These are phyloP conservation scores for Thyridium curvatum DNA, from an alignment of 2,329 filamentous ascomycete genomes.

Conservation along the genomic window DNA sequence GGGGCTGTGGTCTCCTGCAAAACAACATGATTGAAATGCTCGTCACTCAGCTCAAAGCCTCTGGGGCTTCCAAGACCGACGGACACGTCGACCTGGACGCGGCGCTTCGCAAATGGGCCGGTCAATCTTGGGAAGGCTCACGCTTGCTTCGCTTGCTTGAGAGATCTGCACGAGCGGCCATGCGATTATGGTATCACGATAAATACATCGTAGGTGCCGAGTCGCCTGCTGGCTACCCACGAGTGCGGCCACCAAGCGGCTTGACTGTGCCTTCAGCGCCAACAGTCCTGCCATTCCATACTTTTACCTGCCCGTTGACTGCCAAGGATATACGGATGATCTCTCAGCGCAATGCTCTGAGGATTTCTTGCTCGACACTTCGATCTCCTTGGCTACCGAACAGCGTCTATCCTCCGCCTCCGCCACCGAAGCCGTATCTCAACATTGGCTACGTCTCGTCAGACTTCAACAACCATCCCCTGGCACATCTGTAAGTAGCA, in stretches of 20 bases:
- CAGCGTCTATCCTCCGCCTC: slow-evolving; percentile 77
- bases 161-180: slow-evolving; percentile 69
- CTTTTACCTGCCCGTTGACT: slow-evolving; percentile 89
- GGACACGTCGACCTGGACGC: slow-evolving; percentile 25
- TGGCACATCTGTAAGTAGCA: slow-evolving; percentile 71
- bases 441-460: slow-evolving; percentile 95
- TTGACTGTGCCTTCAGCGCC: slow-evolving; percentile 81
- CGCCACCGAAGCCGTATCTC: slow-evolving; percentile 74
- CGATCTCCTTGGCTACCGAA: slow-evolving; percentile 78
- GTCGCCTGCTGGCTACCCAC: slow-evolving; percentile 54
- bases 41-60: slow-evolving; percentile 34
- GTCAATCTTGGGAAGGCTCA: slow-evolving; percentile 81
- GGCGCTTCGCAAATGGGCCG: slow-evolving; percentile 56
- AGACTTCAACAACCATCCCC: slow-evolving; percentile 96
- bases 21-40: slow-evolving; percentile 46
- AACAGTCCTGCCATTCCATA: slow-evolving; percentile 94
- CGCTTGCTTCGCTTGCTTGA: slow-evolving; percentile 78
- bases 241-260: slow-evolving; percentile 66
- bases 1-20: slow-evolving; percentile 70
- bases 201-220: slow-evolving; percentile 59
- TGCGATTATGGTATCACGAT: slow-evolving; percentile 85
- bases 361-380: slow-evolving; percentile 87
- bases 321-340: slow-evolving; percentile 90
- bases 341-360: slow-evolving; percentile 86
- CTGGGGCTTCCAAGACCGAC: slow-evolving; percentile 27